Conservation (phyloP, 2,329 filamentous ascomycete species). For the Aspergillus alliaceus region DNA sequence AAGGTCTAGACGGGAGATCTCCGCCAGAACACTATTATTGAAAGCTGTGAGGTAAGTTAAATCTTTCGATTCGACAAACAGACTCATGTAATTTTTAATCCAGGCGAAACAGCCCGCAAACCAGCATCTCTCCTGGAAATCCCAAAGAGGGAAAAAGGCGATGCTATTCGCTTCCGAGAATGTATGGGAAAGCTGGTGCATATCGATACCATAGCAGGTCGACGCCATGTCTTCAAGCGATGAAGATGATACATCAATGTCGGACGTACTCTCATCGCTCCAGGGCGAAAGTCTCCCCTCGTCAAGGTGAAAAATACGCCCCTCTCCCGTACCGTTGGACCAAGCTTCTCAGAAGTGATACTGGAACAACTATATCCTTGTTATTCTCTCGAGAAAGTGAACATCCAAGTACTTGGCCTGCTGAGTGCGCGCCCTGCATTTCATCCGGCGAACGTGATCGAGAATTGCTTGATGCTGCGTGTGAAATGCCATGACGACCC, state of each 20-base stretch:
- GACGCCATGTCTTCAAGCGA: background rate
- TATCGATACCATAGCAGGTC: background rate
- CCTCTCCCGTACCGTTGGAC: background rate
- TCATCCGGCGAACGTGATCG: background rate
- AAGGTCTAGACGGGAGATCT: background rate
- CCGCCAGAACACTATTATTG: background rate
- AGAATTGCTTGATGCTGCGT: background rate
- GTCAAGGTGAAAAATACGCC: background rate
- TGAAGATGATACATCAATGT: background rate
- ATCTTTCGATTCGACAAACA: background rate
- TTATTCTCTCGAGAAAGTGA: too few relatives aligned
- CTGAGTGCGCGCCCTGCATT: background rate
- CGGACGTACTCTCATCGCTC: background rate
- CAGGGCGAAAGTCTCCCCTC: background rate
- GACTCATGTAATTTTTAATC: background rate
- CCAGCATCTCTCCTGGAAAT: background rate
- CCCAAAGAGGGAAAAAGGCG: background rate
- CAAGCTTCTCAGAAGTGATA: background rate
- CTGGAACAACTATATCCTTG: background rate
- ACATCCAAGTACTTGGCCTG: background rate
- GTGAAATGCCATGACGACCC: background rate
- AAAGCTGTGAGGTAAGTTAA: background rate
- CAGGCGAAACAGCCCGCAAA: background rate
- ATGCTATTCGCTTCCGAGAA: background rate
- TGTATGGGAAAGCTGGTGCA: background rate